Conservation (phyloP, 2,329 filamentous ascomycete species). For the Dichotomopilus funicola region DNA sequence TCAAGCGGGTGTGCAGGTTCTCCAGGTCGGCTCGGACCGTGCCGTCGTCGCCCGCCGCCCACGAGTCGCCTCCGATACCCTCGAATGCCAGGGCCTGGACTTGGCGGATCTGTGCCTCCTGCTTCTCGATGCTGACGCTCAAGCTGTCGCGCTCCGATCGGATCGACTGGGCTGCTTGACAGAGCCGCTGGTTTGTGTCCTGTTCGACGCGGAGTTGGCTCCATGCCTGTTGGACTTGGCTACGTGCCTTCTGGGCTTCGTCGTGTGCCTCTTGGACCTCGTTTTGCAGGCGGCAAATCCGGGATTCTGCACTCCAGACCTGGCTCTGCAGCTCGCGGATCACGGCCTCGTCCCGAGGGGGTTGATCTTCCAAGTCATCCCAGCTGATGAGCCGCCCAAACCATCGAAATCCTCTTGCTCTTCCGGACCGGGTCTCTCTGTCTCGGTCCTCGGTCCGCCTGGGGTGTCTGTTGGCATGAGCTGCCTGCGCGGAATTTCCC, state of each 20-base stretch:
- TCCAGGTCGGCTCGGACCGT: slow-evolving; percentile 8
- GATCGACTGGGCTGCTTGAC: not conserved
- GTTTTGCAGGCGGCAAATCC: not conserved
- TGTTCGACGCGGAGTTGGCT: not conserved
- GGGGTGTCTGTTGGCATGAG: not conserved
- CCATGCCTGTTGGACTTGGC: not conserved
- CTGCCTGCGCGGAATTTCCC: not conserved
- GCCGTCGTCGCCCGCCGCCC: slow-evolving; percentile 6
- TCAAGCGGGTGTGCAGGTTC: slow-evolving; percentile 4
- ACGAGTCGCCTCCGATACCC: slow-evolving; percentile 3
- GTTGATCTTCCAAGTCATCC: not conserved
- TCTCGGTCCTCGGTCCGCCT: not conserved
- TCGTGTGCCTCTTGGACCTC: not conserved
- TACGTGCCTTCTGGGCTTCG: not conserved
- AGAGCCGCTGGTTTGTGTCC: not conserved
- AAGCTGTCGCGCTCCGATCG: not conserved
- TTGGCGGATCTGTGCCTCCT: slow-evolving; percentile 8
- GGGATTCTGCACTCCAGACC: not conserved
- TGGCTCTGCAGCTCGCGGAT: not conserved
- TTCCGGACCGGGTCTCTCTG: not conserved
- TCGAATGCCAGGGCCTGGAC: slow-evolving; percentile 5
- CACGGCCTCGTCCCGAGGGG: not conserved
- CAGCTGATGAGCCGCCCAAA: not conserved
- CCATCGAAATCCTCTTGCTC: not conserved
- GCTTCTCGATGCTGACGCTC: not conserved